Evolutionary conservation across 2,329 filamentous ascomycete genomes (phyloP), one percentile per base, ranked within the genome.

Genomic region (Cordyceps pruinosa): DNA sequence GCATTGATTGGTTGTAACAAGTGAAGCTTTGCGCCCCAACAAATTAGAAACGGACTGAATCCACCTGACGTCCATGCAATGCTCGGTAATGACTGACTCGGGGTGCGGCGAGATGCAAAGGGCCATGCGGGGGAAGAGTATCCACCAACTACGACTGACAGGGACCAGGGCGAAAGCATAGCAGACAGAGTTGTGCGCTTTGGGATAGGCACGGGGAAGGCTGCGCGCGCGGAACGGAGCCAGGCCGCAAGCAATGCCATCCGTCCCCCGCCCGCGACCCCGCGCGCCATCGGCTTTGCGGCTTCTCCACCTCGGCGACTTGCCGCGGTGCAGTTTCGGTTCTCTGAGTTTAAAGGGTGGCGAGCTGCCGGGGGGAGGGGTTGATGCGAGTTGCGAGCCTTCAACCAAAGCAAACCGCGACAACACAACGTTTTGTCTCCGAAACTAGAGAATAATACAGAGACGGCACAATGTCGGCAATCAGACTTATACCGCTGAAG

Each of bases 401-500:
- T 45, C 19, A 8, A 17, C 9, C 8, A 30, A 5, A 53, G 17
- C 17, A n/a, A 23, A n/a, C 21, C 9, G 17, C 12, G 10, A 7
- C 30, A 32, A 17, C 10, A 28, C 12, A 2, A 35, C n/a, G n/a
- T n/a, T n/a, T n/a, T n/a, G n/a, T n/a, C n/a, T n/a, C n/a, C n/a
- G n/a, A n/a, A n/a, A n/a, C n/a, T n/a, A n/a, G n/a, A n/a, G n/a
- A 42, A 4, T 12, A 34, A 30, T 25, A 26, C 12, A 19, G 9
- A 37, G 26, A 41, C 17, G 17, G 15, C 37, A 41, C 7, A 19
- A 58, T 59, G 51, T 47, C 57, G 6, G 57, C 57, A 28, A 56
- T 59, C 6, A 21, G 57, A 51, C 45, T 51, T 26, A 59, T 59
- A 25, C 57, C 57, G n/a, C 46, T 59, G 12, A 56, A 42, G 32